Percentiles rank a stretch among this genome's conserved stretches.
These are phyloP conservation scores for Flaveria sonorensis DNA, from an alignment of 129 eudicot genomes.

Conservation along the genomic window DNA sequence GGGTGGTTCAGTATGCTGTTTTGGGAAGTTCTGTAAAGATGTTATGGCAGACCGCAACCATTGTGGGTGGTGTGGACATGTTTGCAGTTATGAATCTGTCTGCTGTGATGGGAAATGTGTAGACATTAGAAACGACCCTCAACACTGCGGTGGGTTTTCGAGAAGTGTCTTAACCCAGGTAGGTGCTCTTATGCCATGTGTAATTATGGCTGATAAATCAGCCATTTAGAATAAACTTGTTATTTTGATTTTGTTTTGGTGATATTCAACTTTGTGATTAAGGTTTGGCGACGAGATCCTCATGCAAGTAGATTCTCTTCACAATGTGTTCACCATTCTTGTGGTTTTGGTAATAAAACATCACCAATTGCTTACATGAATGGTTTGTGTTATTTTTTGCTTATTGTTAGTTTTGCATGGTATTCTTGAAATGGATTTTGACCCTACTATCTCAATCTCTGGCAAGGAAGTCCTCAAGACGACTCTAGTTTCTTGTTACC, in stretches of 20 bases:
- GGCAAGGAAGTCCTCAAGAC: no score
- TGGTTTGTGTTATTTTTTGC: constrained; percentile 9
- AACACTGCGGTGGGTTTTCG: constrained; percentile 53
- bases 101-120: constrained; percentile 58
- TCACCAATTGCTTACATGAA: constrained; percentile 2
- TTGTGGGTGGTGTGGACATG: constrained; percentile 52
- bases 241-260: not conserved
- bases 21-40: constrained; percentile 47
- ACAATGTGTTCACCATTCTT: not conserved
- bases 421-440: not conserved
- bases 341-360: not conserved
- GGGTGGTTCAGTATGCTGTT: constrained; percentile 58
- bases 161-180: constrained; percentile 41
- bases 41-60: constrained; percentile 36
- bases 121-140: constrained; percentile 44
- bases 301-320: not conserved
- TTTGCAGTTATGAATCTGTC: constrained; percentile 43
- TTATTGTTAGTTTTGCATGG: not conserved
- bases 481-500: no score
- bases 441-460: no score
- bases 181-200: constrained; percentile 49
- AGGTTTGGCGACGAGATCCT: not conserved
- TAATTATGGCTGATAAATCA: constrained; percentile 39
- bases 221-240: not conserved
- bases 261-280: not conserved